Evolutionary conservation across 192 early-diverging fungal genomes (phyloP).

Genomic region (Coemansia umbellata): DNA sequence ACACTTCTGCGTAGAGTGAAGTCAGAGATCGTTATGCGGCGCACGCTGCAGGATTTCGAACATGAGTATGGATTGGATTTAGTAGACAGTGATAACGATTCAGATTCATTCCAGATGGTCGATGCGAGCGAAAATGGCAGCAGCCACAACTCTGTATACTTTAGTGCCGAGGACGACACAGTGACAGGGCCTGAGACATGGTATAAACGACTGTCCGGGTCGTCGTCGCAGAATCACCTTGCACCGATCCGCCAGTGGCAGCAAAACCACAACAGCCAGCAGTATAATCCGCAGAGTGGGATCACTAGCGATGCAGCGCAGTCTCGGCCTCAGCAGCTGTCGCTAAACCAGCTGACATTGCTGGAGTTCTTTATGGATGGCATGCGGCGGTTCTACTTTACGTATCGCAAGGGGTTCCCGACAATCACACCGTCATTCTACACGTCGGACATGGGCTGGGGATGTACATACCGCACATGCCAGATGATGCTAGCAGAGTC

Average conservation of each 20-base stretch:
- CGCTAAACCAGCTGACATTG: constrained; percentile 50
- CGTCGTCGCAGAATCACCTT: constrained; percentile 44
- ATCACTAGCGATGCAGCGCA: constrained; percentile 3
- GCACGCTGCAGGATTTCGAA: constrained; percentile 51
- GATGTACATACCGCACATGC: constrained; percentile 53
- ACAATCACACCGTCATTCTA: constrained; percentile 53
- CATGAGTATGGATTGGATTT: constrained; percentile 41
- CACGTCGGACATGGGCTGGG: constrained; percentile 56
- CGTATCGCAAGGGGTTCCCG: constrained; percentile 50
- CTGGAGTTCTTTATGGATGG: constrained; percentile 51
- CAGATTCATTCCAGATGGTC: constrained; percentile 50
- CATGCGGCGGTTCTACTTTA: constrained; percentile 53
- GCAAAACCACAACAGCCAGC: neutral
- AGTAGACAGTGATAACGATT: constrained; percentile 23
- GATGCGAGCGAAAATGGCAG: constrained; percentile 38
- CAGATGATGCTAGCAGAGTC: constrained; percentile 54
- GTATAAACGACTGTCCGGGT: constrained; percentile 42
- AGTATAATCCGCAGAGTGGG: neutral
- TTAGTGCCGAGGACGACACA: constrained; percentile 48
- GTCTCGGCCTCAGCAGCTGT: constrained; percentile 24
- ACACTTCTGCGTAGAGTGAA: constrained; percentile 39
- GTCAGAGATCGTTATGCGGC: constrained; percentile 42
- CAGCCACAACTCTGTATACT: constrained; percentile 49
- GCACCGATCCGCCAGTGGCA: constrained; percentile 11
- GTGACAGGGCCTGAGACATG: constrained; percentile 26